These are phyloP conservation scores for Sicyos baderoa DNA, from an alignment of 306 rosid species.

Conservation along the genomic window DNA sequence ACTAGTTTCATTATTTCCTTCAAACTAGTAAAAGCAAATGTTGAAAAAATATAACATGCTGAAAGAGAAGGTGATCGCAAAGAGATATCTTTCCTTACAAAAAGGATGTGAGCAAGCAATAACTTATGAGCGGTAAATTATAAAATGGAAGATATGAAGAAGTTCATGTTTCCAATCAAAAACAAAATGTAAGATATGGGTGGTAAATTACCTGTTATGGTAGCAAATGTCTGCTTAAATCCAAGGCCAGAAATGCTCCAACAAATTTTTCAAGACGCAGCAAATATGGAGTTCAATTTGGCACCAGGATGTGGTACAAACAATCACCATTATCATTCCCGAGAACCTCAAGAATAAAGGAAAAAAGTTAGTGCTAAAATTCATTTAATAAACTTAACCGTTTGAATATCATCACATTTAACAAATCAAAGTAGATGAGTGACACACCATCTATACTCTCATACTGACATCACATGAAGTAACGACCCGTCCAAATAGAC, in stretches of 20 bases:
- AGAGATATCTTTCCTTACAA: not conserved
- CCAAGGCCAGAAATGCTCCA: slow-evolving; percentile 76
- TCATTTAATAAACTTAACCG: not conserved
- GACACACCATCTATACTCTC: slow-evolving; percentile 52
- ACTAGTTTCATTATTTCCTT: not conserved
- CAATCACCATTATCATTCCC: slow-evolving; percentile 52
- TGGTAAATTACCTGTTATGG: slow-evolving; percentile 29
- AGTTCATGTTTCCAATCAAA: too few species aligned
- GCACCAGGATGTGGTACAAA: slow-evolving; percentile 50
- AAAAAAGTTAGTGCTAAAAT: not conserved
- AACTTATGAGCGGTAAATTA: not conserved
- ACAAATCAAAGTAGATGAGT: not conserved
- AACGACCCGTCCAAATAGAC: slow-evolving; percentile 70
- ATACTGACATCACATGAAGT: slow-evolving; percentile 68
- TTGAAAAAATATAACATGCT: not conserved
- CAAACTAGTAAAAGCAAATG: not conserved
- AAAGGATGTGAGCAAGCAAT: slow-evolving; percentile 1
- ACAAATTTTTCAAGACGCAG: slow-evolving; percentile 50
- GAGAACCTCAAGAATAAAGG: slow-evolving; percentile 35
- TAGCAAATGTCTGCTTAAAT: slow-evolving; percentile 72
- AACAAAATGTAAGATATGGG: not conserved
- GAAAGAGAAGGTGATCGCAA: not conserved
- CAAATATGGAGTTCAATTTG: slow-evolving; percentile 49
- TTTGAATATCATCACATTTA: not conserved
- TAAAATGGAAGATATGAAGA: not conserved